phyloP scores from a whole-genome alignment of 2,329 filamentous ascomycete genomes.

The Zymoseptoria ardabiliae region DNA sequence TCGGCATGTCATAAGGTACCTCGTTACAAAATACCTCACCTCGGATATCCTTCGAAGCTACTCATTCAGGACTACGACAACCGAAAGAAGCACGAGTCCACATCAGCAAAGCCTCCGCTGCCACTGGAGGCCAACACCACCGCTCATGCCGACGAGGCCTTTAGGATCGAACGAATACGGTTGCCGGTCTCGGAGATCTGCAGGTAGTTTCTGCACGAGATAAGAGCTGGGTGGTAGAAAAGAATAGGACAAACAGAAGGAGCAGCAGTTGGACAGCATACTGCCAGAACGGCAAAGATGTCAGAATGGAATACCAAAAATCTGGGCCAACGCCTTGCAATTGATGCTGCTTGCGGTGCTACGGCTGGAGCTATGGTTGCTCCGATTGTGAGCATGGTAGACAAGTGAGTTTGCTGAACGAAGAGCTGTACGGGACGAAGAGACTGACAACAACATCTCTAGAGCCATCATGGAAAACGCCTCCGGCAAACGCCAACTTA shows the following conservation, averaged over 20 bases:
- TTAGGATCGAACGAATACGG: constrained; percentile 15
- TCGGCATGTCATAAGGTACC: background rate
- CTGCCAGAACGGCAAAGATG: constrained; percentile 3
- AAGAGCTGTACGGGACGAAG: background rate
- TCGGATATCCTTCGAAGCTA: background rate
- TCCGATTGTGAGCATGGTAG: constrained; percentile 79
- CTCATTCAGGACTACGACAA: background rate
- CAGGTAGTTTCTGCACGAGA: constrained; percentile 6
- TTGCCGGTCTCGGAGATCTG: constrained; percentile 13
- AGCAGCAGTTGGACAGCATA: background rate
- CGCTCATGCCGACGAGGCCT: constrained; percentile 2
- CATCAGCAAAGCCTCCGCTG: background rate
- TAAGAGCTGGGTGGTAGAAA: background rate
- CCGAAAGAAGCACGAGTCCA: background rate
- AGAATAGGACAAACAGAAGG: background rate
- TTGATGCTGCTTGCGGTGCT: constrained; percentile 62
- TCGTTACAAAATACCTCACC: background rate
- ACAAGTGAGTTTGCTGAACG: constrained; percentile 51
- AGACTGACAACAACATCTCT: constrained; percentile 3
- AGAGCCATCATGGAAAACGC: constrained; percentile 77
- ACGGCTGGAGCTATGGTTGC: constrained; percentile 70
- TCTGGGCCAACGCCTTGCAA: constrained; percentile 57
- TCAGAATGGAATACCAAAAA: constrained; percentile 67
- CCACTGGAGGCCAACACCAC: background rate
- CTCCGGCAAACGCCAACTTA: constrained; percentile 58